Evolutionary conservation across 331 rosid genomes (phyloP).

Genomic region (Acacia concinna): DNA sequence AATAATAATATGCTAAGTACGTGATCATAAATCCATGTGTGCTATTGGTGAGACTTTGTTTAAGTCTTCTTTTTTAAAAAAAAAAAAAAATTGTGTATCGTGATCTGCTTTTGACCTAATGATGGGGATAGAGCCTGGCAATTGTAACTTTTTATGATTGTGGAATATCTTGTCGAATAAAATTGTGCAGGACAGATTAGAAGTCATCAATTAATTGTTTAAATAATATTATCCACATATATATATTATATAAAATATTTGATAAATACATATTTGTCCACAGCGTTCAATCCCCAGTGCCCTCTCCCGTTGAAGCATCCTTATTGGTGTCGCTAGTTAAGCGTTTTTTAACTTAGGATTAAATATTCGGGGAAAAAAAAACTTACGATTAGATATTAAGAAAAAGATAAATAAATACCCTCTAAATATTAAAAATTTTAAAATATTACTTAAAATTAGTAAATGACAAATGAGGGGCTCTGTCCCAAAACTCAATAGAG

Average conservation of each 20-base stretch:
- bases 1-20: not conserved
- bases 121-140: not conserved
- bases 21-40: not conserved
- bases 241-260: not conserved
- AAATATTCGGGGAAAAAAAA: no score
- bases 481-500: no score
- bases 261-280: constrained; percentile 4
- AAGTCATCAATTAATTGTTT: constrained; percentile 6
- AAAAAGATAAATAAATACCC: no score
- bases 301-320: constrained; percentile 14
- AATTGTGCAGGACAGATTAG: not conserved
- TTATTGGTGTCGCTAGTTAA: constrained; percentile 34
- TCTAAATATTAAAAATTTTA: no score
- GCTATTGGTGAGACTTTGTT: not conserved
- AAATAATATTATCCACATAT: constrained; percentile 19
- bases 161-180: not conserved
- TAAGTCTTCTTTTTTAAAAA: not conserved
- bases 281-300: constrained; percentile 7
- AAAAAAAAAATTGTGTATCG: no score
- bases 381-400: no score
- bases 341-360: not conserved
- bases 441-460: no score
- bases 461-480: no score
- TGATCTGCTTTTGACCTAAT: constrained; percentile 26
- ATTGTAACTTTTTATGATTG: not conserved